Conservation (phyloP, 495 filamentous ascomycete species). For the Lasiosphaeris hirsuta region DNA sequence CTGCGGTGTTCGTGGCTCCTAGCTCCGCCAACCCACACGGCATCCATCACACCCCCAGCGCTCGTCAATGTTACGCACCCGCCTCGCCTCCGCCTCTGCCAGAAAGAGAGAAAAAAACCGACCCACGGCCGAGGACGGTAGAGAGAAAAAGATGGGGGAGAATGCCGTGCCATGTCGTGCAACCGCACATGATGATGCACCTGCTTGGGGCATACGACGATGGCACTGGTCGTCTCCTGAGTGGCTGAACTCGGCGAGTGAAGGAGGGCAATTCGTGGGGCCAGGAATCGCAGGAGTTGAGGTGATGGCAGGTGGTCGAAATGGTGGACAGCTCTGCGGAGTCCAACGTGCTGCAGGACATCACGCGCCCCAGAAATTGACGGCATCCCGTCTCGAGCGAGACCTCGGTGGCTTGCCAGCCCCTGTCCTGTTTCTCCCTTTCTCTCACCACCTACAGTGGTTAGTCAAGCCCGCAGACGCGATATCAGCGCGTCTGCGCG, state of each 20-base stretch:
- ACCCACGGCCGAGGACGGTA: background rate
- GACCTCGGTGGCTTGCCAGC: background rate
- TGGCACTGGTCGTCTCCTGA: slow-evolving; percentile 1
- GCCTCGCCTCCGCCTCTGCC: slow-evolving; percentile 13
- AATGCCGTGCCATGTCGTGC: slow-evolving; percentile 28
- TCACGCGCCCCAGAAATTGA: slow-evolving; percentile 28
- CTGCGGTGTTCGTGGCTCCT: too few species aligned
- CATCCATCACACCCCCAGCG: too few species aligned
- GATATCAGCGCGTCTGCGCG: slow-evolving; percentile 8
- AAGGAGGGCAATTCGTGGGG: background rate
- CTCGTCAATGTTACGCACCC: slow-evolving; percentile 8
- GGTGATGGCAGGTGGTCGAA: slow-evolving; percentile 2
- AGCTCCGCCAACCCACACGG: too few species aligned
- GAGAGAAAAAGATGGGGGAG: slow-evolving; percentile 6
- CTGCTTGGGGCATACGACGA: slow-evolving; percentile 10
- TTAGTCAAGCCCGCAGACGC: slow-evolving; percentile 9
- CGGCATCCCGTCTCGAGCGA: slow-evolving; percentile 16
- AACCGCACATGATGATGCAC: slow-evolving; percentile 16
- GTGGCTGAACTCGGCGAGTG: background rate
- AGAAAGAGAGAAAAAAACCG: background rate
- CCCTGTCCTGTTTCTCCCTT: slow-evolving; percentile 3
- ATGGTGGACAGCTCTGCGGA: slow-evolving; percentile 16
- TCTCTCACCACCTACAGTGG: slow-evolving; percentile 2
- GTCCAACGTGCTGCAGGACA: slow-evolving; percentile 25
- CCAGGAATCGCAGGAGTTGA: background rate